Base-by-base conservation (phyloP, 495 filamentous ascomycete genomes). In the Xylaria castorea region DNA sequence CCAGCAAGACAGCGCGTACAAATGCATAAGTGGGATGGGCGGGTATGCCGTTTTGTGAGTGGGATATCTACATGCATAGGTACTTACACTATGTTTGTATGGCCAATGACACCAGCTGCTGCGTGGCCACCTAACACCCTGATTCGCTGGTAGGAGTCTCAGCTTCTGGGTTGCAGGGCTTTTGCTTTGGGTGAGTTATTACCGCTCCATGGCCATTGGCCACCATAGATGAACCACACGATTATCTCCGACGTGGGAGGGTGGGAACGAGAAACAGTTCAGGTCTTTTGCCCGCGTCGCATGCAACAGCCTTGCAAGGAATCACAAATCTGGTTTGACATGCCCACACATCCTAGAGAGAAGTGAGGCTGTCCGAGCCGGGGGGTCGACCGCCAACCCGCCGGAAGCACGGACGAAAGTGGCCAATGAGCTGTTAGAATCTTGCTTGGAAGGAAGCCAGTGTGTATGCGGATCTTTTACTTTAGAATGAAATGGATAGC, bases 301-400 rank as follows among this genome's bases (percentile, higher is more conserved):
- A 80, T 80, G 78, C 78, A 80, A 73, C 75, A 80, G 78, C 78
- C 76, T 80, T 74, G 78, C 77, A 80, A 80, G 77, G 76, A 74
- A 62, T 63, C 55, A 64, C 55, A 53, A 67, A 60, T 69, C 14
- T 62, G 65, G 64, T 64, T 63, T 53, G 65, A 67, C 71, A 62
- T 55, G 65, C 53, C 62, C 75, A 62, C 76, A 71, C 75, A 76
- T 78, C 75, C 77, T 75, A 76, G 76, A 72, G 75, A 80, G 73
- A 78, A 78, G 74, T 80, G 78, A 80, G 78, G 78, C 78, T 80
- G 78, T 77, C 75, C 40, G 48, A 68, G 65, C 75, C 78, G 75
- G 73, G 78, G n/a, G 70, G 66, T 71, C 61, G 71, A 63, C 68
- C 44, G 44, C 58, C 58, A 63, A 71, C 63, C 63, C 70, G 53